These are phyloP conservation scores for Xylariales sp. DNA, from an alignment of 2,329 filamentous ascomycete genomes.

Conservation along the genomic window DNA sequence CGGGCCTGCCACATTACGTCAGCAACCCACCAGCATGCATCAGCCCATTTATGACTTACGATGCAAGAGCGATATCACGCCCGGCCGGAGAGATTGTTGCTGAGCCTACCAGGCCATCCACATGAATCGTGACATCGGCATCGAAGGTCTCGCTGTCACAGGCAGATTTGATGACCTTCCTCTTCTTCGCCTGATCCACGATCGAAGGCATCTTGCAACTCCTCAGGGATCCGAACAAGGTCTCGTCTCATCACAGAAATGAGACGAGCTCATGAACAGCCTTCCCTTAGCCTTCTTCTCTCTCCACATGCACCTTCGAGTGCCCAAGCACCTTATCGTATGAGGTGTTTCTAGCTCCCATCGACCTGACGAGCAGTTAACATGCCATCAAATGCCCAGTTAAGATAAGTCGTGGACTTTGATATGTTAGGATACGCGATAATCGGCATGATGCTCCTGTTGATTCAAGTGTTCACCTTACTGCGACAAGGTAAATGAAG, in stretches of 20 bases:
- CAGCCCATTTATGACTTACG: constrained; percentile 54
- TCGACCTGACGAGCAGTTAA: no score
- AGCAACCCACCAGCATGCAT: constrained; percentile 11
- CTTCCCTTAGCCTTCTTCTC: not conserved
- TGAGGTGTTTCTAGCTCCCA: no score
- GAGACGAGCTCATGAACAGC: not conserved
- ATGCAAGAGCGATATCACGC: constrained; percentile 84
- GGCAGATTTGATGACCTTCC: constrained; percentile 59
- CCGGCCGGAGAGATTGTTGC: constrained; percentile 91
- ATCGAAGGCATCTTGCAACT: constrained; percentile 40
- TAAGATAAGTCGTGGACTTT: no score
- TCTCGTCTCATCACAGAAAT: not conserved
- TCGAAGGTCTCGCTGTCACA: constrained; percentile 87
- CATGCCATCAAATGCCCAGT: no score
- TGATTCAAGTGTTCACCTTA: no score
- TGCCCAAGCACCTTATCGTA: not conserved
- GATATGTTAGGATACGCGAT: no score
- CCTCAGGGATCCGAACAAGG: not conserved
- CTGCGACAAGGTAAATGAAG: no score
- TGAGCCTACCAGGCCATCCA: constrained; percentile 77
- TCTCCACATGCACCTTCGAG: not conserved
- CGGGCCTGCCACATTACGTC: constrained; percentile 50
- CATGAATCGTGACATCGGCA: constrained; percentile 75
- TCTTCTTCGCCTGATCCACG: constrained; percentile 45
- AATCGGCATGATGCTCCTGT: no score